Conservation (phyloP, 2,329 filamentous ascomycete genomes). For the Ophiostoma tasmaniense region DNA sequence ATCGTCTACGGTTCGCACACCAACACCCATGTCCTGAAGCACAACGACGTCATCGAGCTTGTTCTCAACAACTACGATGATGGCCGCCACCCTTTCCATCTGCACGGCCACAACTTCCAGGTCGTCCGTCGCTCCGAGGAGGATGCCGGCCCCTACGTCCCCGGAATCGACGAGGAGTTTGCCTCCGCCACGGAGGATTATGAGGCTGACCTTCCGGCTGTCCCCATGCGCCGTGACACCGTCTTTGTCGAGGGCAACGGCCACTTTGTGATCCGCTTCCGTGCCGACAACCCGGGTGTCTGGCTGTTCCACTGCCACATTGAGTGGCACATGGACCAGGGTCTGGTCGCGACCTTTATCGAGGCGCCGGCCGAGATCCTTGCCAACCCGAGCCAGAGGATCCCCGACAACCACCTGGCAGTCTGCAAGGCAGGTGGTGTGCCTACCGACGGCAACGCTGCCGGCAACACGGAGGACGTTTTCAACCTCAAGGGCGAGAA, state of each 20-base stretch:
- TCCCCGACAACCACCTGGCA: constrained; percentile 52
- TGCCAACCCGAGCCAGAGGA: constrained; percentile 36
- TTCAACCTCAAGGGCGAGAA: constrained; percentile 25
- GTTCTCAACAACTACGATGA: constrained; percentile 37
- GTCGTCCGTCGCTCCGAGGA: constrained; percentile 51
- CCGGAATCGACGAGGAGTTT: constrained; percentile 27
- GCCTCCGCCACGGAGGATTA: neutral
- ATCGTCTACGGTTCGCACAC: constrained; percentile 58
- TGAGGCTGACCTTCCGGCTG: constrained; percentile 30
- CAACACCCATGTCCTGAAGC: constrained; percentile 58
- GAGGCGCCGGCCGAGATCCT: constrained; percentile 37
- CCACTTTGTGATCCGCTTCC: constrained; percentile 42
- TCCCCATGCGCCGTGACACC: constrained; percentile 50
- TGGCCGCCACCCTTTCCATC: constrained; percentile 21
- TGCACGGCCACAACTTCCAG: constrained; percentile 23
- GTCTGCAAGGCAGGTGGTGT: constrained; percentile 38
- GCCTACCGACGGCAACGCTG: constrained; percentile 24
- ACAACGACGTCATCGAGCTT: constrained; percentile 61
- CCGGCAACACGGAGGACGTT: constrained; percentile 22
- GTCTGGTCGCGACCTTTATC: constrained; percentile 35
- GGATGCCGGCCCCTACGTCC: constrained; percentile 47
- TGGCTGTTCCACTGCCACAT: constrained; percentile 47
- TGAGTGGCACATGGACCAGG: constrained; percentile 46
- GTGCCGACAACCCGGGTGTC: constrained; percentile 38
- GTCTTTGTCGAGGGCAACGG: constrained; percentile 36